Evolutionary conservation across 306 rosid genomes (phyloP), one percentile per base, ranked within the genome.

Genomic region (Citrullus colocynthis): DNA sequence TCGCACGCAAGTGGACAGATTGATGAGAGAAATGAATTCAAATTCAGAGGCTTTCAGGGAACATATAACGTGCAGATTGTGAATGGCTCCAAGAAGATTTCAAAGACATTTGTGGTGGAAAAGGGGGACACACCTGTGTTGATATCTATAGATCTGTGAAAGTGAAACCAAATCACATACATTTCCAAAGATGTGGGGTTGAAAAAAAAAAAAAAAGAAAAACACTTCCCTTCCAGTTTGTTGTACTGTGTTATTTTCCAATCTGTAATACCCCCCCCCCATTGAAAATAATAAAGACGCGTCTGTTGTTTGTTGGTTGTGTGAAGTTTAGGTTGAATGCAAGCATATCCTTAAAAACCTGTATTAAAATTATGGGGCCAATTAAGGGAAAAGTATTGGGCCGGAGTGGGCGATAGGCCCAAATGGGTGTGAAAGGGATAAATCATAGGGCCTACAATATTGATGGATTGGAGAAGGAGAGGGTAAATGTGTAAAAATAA

Each of bases 41-140:
- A n/a, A 78, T 96, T 96, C 24, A 92, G 94, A 76, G 97, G 97
- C 20, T 96, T 92, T 77, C 85, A 85, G 55, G 99, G 97, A 78
- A 86, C 88, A 49, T 96, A 92, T 77, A 72, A 4, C 4, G 85
- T 92, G 52, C 93, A 96, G 78, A 83, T 96, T 81, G 64, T 80
- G 6, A 86, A 82, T 21, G 73, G 28, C 11, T 59, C 82, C 21
- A 86, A 85, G 90, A 87, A 59, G 81, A 67, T 83, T 71, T 71
- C 76, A 2, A 88, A 90, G 87, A 89, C 97, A 41, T 91, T 96
- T 55, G 88, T 88, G 57, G 99, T 95, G 44, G 99, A 89, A 76
- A 84, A 83, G 82, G 97, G 93, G 18, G 89, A 87, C 79, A 78
- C 85, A 13, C 84, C 97, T 10, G n/a, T 87, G 79, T 88, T 82